Evolutionary conservation across 495 filamentous ascomycete genomes (phyloP), one percentile per base, ranked within the genome.

Genomic region (Cairneyella variabilis): DNA sequence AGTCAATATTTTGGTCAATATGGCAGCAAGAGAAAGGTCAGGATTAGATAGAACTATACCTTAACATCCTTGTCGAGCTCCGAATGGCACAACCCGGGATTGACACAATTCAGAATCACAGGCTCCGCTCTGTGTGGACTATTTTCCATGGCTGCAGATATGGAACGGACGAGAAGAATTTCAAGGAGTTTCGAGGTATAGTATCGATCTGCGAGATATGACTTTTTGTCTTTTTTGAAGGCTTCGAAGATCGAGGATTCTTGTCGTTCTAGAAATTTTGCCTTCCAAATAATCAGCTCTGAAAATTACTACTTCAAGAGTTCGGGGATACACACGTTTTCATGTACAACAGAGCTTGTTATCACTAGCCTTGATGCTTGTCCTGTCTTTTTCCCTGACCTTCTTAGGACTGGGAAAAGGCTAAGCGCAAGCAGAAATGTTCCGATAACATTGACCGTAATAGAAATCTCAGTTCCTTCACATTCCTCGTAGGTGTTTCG

Each of bases 131-230:
- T 43, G 20, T 60, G 58, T 3, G 64, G 57, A 16, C 60, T 60
- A 0, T 20, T 22, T 46, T 36, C 12, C 8, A 64, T 42, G 4
- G 59, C 61, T 4, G 52, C 53, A 7, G 74, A 72, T 0, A 84
- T 57, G 39, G 76, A 68, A 22, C 71, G 69, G 6, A 73, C 66
- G 2, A 71, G 51, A 7, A 82, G 54, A 3, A 80, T 51, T 30
- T 71, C 69, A 2, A 84, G 58, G 1, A 84, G 63, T 58, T 83
- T 83, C 2, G 73, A 73, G 1, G 70, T 39, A n/a, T 53, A 55
- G 51, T 84, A 78, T 2, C 75, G 65, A 36, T 37, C 48, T 39
- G 25, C 17, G 3, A 51, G 23, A 14, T 60, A 55, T 16, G 44
- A 59, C 6, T 46, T 39, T 28, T 56, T 51, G 23, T 62, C 48